A percentile compares a stretch with the other conserved stretches of the same genome.
Conservation (phyloP, 1,284 basidiomycete genomes). For the Chalciporus sp. region DNA sequence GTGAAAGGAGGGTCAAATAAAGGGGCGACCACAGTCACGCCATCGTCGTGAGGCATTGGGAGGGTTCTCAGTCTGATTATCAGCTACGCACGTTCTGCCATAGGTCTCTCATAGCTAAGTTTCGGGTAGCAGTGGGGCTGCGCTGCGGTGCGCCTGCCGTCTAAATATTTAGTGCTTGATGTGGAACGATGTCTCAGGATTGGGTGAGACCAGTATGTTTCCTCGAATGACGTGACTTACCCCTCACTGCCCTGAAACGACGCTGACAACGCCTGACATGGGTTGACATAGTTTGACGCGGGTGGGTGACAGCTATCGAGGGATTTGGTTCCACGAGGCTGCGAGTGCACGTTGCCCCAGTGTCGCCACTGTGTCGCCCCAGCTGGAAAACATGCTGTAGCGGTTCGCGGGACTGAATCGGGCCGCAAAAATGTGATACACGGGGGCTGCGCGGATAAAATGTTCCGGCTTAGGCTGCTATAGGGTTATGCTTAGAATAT, state of each 20-base stretch:
- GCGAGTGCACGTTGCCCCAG: no score
- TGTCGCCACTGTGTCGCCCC: no score
- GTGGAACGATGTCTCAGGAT: neutral
- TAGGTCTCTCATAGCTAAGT: constrained; percentile 11
- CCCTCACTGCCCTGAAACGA: no score
- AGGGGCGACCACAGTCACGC: constrained; percentile 6
- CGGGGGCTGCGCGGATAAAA: neutral
- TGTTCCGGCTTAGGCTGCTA: neutral
- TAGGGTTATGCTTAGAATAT: no score
- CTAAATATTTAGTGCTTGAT: neutral
- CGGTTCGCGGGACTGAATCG: constrained; percentile 22
- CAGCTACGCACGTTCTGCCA: constrained; percentile 1
- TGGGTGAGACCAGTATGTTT: no score
- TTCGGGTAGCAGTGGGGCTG: neutral
- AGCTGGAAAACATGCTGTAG: no score
- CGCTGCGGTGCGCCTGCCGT: no score
- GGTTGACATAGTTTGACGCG: no score
- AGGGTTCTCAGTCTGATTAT: constrained; percentile 3
- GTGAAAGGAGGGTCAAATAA: constrained; percentile 23
- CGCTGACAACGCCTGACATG: neutral
- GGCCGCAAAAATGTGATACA: neutral
- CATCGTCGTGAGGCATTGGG: constrained; percentile 6
- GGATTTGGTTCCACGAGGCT: neutral
- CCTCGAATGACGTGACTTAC: no score
- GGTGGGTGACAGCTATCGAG: no score